Conservation (phyloP, 2,329 filamentous ascomycete genomes). For the Tetracladium maxilliforme region DNA sequence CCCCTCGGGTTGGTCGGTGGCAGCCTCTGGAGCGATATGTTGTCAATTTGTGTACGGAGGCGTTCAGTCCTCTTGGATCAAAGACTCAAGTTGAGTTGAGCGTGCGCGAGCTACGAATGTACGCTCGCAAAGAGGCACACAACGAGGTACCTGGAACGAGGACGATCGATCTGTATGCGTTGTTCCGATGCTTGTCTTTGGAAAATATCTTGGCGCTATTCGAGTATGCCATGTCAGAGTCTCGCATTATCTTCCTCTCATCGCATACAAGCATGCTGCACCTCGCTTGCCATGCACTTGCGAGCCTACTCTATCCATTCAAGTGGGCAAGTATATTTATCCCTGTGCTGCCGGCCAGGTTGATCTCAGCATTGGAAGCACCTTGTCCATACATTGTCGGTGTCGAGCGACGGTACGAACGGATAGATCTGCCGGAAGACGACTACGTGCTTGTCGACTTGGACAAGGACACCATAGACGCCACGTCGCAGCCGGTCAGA, state of each 20-base stretch:
- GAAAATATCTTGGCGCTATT: slow-evolving; percentile 87
- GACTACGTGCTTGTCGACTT: slow-evolving; percentile 93
- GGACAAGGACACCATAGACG: slow-evolving; percentile 80
- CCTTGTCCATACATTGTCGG: slow-evolving; percentile 96
- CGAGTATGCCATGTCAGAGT: slow-evolving; percentile 86
- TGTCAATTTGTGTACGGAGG: slow-evolving; percentile 90
- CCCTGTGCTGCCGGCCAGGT: slow-evolving; percentile 71
- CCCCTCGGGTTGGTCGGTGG: slow-evolving; percentile 84
- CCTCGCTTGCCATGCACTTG: slow-evolving; percentile 76
- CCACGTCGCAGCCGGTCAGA: slow-evolving; percentile 60
- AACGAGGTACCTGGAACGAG: slow-evolving; percentile 91
- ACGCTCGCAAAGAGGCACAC: slow-evolving; percentile 78
- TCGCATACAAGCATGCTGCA: slow-evolving; percentile 96
- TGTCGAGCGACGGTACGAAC: slow-evolving; percentile 82
- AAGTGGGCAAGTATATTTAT: slow-evolving; percentile 94
- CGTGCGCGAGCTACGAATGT: slow-evolving; percentile 78
- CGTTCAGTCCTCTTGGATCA: slow-evolving; percentile 79
- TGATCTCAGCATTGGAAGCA: slow-evolving; percentile 83
- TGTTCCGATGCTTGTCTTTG: slow-evolving; percentile 81
- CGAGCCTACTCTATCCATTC: slow-evolving; percentile 74
- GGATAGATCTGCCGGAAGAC: slow-evolving; percentile 75
- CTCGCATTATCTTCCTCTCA: slow-evolving; percentile 88
- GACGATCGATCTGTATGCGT: slow-evolving; percentile 80
- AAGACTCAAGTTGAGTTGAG: slow-evolving; percentile 92
- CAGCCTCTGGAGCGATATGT: slow-evolving; percentile 94